Evolutionary conservation across 1,284 basidiomycete genomes (phyloP).

Genomic region (Tilletia walkeri): DNA sequence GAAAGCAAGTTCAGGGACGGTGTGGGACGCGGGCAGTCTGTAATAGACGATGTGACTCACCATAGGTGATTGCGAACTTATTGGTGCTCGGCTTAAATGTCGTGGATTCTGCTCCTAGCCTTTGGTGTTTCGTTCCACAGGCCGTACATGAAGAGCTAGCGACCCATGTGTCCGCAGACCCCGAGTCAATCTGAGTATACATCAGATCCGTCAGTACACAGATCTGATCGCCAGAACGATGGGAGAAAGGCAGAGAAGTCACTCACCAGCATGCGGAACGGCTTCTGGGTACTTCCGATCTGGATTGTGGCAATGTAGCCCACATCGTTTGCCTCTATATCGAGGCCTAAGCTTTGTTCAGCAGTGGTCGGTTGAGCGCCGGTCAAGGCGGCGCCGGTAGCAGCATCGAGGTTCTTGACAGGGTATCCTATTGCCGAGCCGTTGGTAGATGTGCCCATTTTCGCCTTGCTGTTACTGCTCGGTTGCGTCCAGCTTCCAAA

Average conservation of each 20-base stretch:
- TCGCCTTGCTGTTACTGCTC: not conserved
- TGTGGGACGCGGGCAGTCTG: too few species aligned
- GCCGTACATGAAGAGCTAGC: slow-evolving; percentile 34
- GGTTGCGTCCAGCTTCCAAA: not conserved
- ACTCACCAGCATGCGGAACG: slow-evolving; percentile 66
- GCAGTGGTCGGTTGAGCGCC: slow-evolving; percentile 62
- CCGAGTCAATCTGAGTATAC: slow-evolving; percentile 65
- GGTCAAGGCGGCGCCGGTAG: slow-evolving; percentile 60
- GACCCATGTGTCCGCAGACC: slow-evolving; percentile 77
- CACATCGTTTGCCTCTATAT: slow-evolving; percentile 67
- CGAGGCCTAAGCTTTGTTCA: slow-evolving; percentile 68
- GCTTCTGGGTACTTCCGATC: slow-evolving; percentile 72
- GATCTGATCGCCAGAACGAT: not conserved
- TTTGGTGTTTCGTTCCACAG: slow-evolving; percentile 60
- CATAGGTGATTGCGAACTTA: slow-evolving; percentile 73
- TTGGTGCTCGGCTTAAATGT: slow-evolving; percentile 64
- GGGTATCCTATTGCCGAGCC: not conserved
- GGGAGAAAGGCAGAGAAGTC: not conserved
- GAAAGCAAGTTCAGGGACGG: too few species aligned
- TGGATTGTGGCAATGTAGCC: slow-evolving; percentile 71
- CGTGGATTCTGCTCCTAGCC: slow-evolving; percentile 69
- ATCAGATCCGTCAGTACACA: not conserved
- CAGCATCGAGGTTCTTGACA: slow-evolving; percentile 55
- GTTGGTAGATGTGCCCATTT: not conserved
- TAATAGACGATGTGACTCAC: slow-evolving; percentile 40